phyloP scores from a whole-genome alignment of 108 stramenopile species.

The Cyclotella baltica region DNA sequence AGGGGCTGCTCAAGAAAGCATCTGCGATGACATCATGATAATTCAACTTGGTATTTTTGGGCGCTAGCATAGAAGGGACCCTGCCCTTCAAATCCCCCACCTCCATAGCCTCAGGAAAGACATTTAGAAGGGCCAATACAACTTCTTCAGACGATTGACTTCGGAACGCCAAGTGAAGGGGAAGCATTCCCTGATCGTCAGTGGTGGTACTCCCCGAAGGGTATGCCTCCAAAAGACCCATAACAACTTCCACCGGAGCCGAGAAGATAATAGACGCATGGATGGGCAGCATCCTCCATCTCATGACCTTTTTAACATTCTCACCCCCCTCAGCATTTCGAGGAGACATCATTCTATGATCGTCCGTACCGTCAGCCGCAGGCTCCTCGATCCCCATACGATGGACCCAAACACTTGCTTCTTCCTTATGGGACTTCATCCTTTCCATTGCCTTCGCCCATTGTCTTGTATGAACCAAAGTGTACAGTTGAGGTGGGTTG shows the following conservation, averaged over 20 bases:
- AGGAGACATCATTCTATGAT: neutral
- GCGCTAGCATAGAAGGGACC: conserved; percentile 36
- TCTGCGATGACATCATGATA: conserved; percentile 42
- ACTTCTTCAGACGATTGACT: conserved; percentile 69
- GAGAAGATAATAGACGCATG: conserved; percentile 79
- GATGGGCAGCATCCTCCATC: conserved; percentile 81
- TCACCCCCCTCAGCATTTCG: conserved; percentile 26
- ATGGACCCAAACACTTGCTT: conserved; percentile 75
- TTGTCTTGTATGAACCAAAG: conserved; percentile 71
- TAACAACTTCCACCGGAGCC: conserved; percentile 59
- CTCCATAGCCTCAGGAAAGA: conserved; percentile 74
- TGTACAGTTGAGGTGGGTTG: conserved; percentile 66
- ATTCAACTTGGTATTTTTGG: conserved; percentile 23
- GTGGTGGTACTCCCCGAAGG: conserved; percentile 51
- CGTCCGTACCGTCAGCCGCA: neutral
- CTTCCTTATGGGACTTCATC: conserved; percentile 64
- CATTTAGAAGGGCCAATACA: conserved; percentile 68
- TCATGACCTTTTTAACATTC: conserved; percentile 30
- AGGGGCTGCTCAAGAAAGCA: conserved; percentile 39
- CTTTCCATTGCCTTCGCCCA: conserved; percentile 69
- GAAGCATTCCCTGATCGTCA: conserved; percentile 87
- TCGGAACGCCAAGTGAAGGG: conserved; percentile 73
- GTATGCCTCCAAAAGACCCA: conserved; percentile 61
- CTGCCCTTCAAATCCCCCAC: conserved; percentile 31
- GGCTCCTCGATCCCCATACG: conserved; percentile 2